Evolutionary conservation across 495 filamentous ascomycete genomes (phyloP).

Genomic region (Penicillium bialowiezense): DNA sequence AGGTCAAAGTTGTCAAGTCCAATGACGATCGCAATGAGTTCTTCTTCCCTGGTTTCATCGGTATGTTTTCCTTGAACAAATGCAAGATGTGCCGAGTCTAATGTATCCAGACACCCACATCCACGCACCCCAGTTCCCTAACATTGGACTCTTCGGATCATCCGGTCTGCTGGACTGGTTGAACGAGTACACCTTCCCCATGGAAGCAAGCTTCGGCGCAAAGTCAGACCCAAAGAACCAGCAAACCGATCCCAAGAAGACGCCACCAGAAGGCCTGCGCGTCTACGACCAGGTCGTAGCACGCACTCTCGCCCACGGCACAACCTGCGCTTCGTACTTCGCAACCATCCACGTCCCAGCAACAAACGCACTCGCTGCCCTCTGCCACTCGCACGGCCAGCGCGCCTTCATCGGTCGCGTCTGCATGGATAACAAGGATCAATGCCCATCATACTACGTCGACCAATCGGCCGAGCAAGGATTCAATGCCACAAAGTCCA

Average conservation of each 20-base stretch:
- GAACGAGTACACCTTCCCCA: conserved; percentile 90
- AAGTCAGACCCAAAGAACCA: conserved; percentile 13
- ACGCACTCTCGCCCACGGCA: conserved; percentile 82
- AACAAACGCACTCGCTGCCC: conserved; percentile 83
- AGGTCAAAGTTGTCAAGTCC: conserved; percentile 27
- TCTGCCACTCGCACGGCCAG: conserved; percentile 74
- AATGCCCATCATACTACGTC: conserved; percentile 69
- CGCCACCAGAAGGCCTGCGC: conserved; percentile 46
- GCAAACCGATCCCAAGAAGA: conserved; percentile 13
- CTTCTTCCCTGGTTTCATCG: conserved; percentile 94
- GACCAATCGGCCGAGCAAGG: conserved; percentile 59
- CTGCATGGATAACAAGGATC: conserved; percentile 73
- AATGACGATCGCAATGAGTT: conserved; percentile 53
- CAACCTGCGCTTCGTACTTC: conserved; percentile 88
- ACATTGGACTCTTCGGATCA: conserved; percentile 85
- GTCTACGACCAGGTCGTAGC: conserved; percentile 73
- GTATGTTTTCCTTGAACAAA: conserved; percentile 36
- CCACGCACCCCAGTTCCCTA: conserved; percentile 92
- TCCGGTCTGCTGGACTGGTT: conserved; percentile 90
- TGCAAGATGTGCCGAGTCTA: no score
- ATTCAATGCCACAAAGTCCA: conserved; percentile 53
- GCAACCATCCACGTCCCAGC: conserved; percentile 77
- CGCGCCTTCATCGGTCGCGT: conserved; percentile 86
- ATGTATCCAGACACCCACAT: conserved; percentile 75
- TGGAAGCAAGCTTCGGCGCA: conserved; percentile 67